phyloP scores from a whole-genome alignment of 768 basidiomycete genomes.

The Aureoboletus auriporus region DNA sequence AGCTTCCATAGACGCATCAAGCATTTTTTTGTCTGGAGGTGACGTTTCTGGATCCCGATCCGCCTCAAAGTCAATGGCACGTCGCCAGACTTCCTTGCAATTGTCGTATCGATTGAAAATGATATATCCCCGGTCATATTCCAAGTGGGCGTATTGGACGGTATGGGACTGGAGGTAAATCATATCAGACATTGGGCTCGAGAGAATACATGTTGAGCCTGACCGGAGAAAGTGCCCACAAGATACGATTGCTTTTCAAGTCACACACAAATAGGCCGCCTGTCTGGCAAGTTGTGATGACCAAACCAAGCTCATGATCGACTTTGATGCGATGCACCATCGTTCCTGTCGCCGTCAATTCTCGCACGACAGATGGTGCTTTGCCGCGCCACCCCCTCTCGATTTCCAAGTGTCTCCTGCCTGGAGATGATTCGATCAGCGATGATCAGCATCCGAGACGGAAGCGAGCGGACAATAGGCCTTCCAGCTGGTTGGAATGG shows the following conservation, averaged over 20 bases:
- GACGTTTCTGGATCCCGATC: slow-evolving; percentile 21
- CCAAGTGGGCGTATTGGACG: slow-evolving; percentile 55
- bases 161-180: slow-evolving; percentile 7
- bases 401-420: slow-evolving; percentile 41
- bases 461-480: slow-evolving; percentile 45
- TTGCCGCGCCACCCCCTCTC: slow-evolving; percentile 54
- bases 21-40: slow-evolving; percentile 31
- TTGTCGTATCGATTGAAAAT: slow-evolving; percentile 60
- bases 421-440: slow-evolving; percentile 30
- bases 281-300: slow-evolving; percentile 50
- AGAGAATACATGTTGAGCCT: slow-evolving; percentile 15
- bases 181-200: not conserved
- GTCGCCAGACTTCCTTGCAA: slow-evolving; percentile 71
- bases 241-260: slow-evolving; percentile 39
- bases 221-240: slow-evolving; percentile 66
- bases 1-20: slow-evolving; percentile 20
- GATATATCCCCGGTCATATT: slow-evolving; percentile 69
- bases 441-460: not conserved
- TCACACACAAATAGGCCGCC: slow-evolving; percentile 63
- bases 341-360: slow-evolving; percentile 31
- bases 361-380: slow-evolving; percentile 37
- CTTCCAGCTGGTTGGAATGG: slow-evolving; percentile 49
- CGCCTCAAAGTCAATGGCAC: slow-evolving; percentile 30
- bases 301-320: slow-evolving; percentile 56
- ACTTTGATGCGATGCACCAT: slow-evolving; percentile 73